Base-by-base conservation (phyloP, 2,329 filamentous ascomycete species). In the Aureobasidium sp. region DNA sequence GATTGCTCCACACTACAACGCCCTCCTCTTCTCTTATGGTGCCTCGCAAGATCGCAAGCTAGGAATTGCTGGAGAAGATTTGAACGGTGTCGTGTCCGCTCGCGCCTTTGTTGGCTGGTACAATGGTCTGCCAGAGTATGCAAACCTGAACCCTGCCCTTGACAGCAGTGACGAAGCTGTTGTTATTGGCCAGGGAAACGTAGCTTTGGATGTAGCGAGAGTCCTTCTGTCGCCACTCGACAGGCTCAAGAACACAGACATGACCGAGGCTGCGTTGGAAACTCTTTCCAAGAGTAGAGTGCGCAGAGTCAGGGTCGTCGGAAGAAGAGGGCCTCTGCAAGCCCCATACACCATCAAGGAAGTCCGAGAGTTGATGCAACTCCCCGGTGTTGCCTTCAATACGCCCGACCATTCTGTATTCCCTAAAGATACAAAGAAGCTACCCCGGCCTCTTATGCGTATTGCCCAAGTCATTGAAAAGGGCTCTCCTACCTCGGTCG, bases 21-120 rank as follows among this genome's bases (percentile, higher is more conserved):
- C 91, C 11, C 85, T 99, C 9, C 80, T 97, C 3, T 93, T 99
- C 73, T 87, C 94, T 0, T 99, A 99, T 69, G 94, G 94, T 15
- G 93, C 94, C 3, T 88, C 90, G 0, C 84, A 89, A 71, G 94
- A 99, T 73, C 87, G 86, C 66, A 85, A 82, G 61, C 80, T 99
- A 0, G 87, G 84, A 0, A 86, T 99, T 39, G 86, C 88, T 0
- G 92, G 93, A 9, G 94, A 99, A 70, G 82, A 87, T 6, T 77
- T 94, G 7, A 79, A 81, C 29, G 90, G 90, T 2, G 85, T 97
- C 20, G 88, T 91, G 72, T 96, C 92, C 8, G 94, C 94, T 2
- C 85, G 94, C 31, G 88, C 91, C 42, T 97, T 97, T 72, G 94
- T 99, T 1, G 94, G 92, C 20, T 99, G 94, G 94, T 99, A 99